A percentile compares a stretch with the other conserved stretches of the same genome.
Evolutionary conservation across 352 stramenopile species (phyloP).

Genomic region (Peronospora farinosa): DNA sequence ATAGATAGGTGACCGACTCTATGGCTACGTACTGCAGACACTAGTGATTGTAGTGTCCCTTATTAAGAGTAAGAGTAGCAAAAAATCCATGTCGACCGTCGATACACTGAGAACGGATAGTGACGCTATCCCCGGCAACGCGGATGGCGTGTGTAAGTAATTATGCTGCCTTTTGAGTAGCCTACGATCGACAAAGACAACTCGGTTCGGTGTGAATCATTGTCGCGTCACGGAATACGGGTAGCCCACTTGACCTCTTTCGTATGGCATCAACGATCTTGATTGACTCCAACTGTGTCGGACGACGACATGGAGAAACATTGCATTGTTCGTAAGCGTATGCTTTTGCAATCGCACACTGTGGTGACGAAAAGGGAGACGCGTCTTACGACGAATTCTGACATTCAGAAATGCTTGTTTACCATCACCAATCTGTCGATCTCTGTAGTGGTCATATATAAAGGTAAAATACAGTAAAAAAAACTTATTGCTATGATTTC

Average conservation of each 20-base stretch:
- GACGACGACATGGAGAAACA: background rate
- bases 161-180: background rate
- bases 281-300: background rate
- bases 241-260: too few species aligned
- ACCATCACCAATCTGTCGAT: too few species aligned
- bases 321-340: background rate
- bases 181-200: too few species aligned
- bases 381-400: too few species aligned
- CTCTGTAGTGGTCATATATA: too few species aligned
- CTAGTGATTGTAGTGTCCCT: too few species aligned
- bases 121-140: constrained; percentile 1
- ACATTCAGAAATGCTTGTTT: too few species aligned
- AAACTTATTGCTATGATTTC: too few species aligned
- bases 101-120: constrained; percentile 2
- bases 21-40: too few species aligned
- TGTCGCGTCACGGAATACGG: background rate
- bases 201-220: background rate
- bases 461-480: too few species aligned
- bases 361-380: background rate
- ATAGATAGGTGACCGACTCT: too few species aligned
- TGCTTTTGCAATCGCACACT: background rate
- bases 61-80: background rate
- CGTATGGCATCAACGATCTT: background rate
- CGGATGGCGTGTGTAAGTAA: background rate
- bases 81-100: too few species aligned